Conservation (phyloP, 768 basidiomycete species). For the Phlegmacium glaucopus region DNA sequence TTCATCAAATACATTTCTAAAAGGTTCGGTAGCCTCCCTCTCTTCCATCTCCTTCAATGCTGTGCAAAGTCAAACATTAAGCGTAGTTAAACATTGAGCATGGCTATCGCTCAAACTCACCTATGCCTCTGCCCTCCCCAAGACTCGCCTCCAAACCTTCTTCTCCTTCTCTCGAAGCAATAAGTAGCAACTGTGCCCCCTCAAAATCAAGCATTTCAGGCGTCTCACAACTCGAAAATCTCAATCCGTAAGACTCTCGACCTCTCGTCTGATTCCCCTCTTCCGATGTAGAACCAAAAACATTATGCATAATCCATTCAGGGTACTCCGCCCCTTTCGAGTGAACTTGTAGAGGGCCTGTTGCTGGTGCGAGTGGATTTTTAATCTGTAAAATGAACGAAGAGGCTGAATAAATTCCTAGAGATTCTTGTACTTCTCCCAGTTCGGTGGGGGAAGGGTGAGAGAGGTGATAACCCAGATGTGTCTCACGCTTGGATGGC, state of each 20-base stretch:
- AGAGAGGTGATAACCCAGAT: constrained; percentile 57
- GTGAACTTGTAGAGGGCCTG: constrained; percentile 27
- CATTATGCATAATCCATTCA: constrained; percentile 39
- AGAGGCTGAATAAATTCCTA: constrained; percentile 51
- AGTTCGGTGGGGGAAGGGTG: constrained; percentile 42
- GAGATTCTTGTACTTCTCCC: constrained; percentile 51
- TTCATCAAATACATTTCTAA: constrained; percentile 44
- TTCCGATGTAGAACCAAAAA: constrained; percentile 38
- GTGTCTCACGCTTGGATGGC: constrained; percentile 46
- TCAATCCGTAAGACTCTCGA: constrained; percentile 42
- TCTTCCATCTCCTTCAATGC: constrained; percentile 38
- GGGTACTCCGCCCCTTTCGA: constrained; percentile 42
- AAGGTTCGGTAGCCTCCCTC: constrained; percentile 33
- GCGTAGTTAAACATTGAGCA: neutral
- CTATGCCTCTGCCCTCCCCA: constrained; percentile 49
- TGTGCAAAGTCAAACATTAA: constrained; percentile 14
- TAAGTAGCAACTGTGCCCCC: constrained; percentile 52
- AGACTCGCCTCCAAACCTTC: constrained; percentile 46
- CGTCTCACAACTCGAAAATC: constrained; percentile 49
- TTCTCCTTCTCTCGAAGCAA: constrained; percentile 47
- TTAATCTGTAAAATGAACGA: constrained; percentile 61
- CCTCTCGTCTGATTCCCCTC: constrained; percentile 27
- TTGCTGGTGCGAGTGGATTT: constrained; percentile 49
- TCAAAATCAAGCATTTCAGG: constrained; percentile 52
- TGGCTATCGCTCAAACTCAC: constrained; percentile 22